phyloP scores from a whole-genome alignment of 2,329 filamentous ascomycete genomes.

The Cladobotryum mycophilum region DNA sequence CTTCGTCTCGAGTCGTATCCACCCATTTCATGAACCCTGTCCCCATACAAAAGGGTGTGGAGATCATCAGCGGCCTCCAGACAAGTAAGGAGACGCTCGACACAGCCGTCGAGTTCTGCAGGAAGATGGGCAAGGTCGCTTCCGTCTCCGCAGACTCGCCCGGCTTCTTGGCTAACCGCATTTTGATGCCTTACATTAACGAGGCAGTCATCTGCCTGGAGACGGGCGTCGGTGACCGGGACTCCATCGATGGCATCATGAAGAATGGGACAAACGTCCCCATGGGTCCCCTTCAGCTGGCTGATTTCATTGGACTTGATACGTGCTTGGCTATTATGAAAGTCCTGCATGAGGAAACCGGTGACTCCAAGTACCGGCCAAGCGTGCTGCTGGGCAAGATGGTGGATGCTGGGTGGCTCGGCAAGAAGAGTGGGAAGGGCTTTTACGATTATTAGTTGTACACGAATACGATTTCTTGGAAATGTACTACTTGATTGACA shows the following conservation, averaged over 20 bases:
- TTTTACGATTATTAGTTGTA: conserved; percentile 74
- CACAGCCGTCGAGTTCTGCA: conserved; percentile 77
- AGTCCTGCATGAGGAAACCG: conserved; percentile 83
- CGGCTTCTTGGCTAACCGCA: conserved; percentile 92
- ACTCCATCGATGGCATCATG: conserved; percentile 97
- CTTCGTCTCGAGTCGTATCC: conserved; percentile 80
- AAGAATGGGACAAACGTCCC: conserved; percentile 98
- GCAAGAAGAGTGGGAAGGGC: conserved; percentile 94
- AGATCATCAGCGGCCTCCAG: conserved; percentile 93
- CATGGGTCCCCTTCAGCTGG: conserved; percentile 90
- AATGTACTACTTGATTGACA: not conserved
- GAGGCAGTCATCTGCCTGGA: conserved; percentile 95
- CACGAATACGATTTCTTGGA: not conserved
- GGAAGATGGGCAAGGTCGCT: conserved; percentile 86
- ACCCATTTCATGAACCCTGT: conserved; percentile 99
- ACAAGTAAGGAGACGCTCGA: conserved; percentile 78
- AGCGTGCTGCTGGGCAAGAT: conserved; percentile 84
- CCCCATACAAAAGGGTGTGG: conserved; percentile 91
- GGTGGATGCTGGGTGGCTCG: conserved; percentile 96
- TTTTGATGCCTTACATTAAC: conserved; percentile 99
- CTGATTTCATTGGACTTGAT: conserved; percentile 95
- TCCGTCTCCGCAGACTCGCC: conserved; percentile 85
- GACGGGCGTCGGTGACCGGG: conserved; percentile 79
- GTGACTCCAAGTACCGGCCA: conserved; percentile 92
- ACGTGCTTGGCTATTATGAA: conserved; percentile 97